phyloP scores from a whole-genome alignment of 805 yeast genomes.

The Candida namnaoensis region DNA sequence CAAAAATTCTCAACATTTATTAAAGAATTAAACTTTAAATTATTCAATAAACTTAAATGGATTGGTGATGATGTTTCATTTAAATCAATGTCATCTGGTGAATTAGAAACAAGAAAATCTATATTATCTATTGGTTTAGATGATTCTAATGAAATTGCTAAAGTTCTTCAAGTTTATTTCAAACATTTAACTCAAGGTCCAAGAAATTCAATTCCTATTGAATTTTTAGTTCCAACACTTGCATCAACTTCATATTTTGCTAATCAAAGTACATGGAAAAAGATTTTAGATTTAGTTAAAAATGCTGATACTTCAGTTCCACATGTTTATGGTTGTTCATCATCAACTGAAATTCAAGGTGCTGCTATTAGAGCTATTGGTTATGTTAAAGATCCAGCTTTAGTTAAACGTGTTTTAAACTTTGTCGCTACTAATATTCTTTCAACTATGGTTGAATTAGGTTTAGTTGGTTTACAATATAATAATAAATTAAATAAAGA shows the following conservation, averaged over 20 bases:
- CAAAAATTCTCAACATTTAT: slow-evolving; percentile 8
- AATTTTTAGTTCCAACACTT: slow-evolving; percentile 36
- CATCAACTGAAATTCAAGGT: slow-evolving; percentile 36
- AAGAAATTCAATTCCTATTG: slow-evolving; percentile 40
- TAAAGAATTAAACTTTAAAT: slow-evolving; percentile 2
- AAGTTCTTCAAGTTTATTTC: slow-evolving; percentile 31
- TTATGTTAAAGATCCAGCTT: slow-evolving; percentile 32
- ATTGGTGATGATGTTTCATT: slow-evolving; percentile 28
- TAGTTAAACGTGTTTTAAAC: slow-evolving; percentile 46
- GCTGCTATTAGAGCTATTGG: slow-evolving; percentile 50
- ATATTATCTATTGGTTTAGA: slow-evolving; percentile 30
- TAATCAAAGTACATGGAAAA: slow-evolving; percentile 47
- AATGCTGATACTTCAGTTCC: slow-evolving; percentile 36
- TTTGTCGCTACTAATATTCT: slow-evolving; percentile 51
- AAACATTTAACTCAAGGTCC: slow-evolving; percentile 48
- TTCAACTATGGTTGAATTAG: slow-evolving; percentile 43
- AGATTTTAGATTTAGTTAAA: slow-evolving; percentile 42
- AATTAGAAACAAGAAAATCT: slow-evolving; percentile 34
- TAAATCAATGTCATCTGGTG: slow-evolving; percentile 26
- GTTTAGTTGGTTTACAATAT: slow-evolving; percentile 45
- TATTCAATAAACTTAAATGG: slow-evolving; percentile 29
- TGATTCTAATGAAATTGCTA: slow-evolving; percentile 12
- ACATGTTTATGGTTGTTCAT: slow-evolving; percentile 15
- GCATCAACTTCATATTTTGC: slow-evolving; percentile 29
- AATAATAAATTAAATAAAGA: slow-evolving; percentile 23